Evolutionary conservation across 1,139 yeast genomes (phyloP).

Genomic region (Saccharomyces hybrid): DNA sequence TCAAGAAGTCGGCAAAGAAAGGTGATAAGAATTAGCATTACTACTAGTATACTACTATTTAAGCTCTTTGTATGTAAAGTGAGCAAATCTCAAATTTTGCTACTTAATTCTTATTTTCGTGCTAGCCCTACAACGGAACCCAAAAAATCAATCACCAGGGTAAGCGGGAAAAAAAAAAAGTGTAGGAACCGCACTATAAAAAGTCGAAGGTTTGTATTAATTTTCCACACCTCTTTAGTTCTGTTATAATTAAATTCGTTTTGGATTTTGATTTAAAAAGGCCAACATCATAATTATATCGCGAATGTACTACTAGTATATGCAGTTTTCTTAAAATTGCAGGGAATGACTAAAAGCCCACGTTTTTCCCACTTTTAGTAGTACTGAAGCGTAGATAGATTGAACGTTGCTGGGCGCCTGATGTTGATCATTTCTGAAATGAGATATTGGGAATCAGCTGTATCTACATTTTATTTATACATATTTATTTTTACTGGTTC

Average conservation of each 20-base stretch:
- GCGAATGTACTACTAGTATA: conserved; percentile 12
- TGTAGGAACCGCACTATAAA: not conserved
- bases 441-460: conserved; percentile 39
- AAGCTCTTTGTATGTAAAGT: not conserved
- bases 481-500: not conserved
- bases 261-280: conserved; percentile 4
- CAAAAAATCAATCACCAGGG: not conserved
- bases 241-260: not conserved
- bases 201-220: not conserved
- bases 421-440: conserved; percentile 30
- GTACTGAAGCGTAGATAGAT: conserved; percentile 30
- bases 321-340: conserved; percentile 9
- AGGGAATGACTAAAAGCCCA: conserved; percentile 12
- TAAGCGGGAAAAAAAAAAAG: not conserved
- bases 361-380: conserved; percentile 19
- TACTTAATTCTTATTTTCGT: not conserved
- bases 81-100: not conserved
- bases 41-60: not conserved
- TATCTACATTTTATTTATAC: conserved; percentile 26
- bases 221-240: not conserved
- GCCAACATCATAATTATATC: conserved; percentile 24
- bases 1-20: not conserved
- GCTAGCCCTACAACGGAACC: not conserved
- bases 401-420: conserved; percentile 41
- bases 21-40: not conserved